A percentile compares a stretch with the other conserved stretches of the same genome.
phyloP scores from a whole-genome alignment of 1,284 basidiomycete genomes.

The Tylopilus sp. region DNA sequence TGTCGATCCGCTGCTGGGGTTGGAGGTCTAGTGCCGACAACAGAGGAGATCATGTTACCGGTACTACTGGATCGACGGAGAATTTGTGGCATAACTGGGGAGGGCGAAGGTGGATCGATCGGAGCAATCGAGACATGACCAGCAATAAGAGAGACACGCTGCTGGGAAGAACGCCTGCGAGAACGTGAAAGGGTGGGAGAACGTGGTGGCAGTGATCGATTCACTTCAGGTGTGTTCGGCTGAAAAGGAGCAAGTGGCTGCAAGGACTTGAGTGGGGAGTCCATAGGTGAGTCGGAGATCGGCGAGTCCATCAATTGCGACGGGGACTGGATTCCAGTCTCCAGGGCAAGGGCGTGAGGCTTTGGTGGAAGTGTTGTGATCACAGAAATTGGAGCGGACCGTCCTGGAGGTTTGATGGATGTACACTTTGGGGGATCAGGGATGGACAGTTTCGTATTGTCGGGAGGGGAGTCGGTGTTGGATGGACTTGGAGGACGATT shows the following conservation, averaged over 20 bases:
- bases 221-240: slow-evolving; percentile 17
- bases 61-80: slow-evolving; percentile 59
- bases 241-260: slow-evolving; percentile 18
- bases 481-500: slow-evolving; percentile 26
- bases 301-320: slow-evolving; percentile 26
- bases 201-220: slow-evolving; percentile 32
- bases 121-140: slow-evolving; percentile 73
- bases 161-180: slow-evolving; percentile 73
- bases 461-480: slow-evolving; percentile 8
- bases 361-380: slow-evolving; percentile 10
- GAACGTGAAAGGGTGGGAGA: slow-evolving; percentile 54
- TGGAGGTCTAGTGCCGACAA: slow-evolving; percentile 57
- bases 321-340: slow-evolving; percentile 8
- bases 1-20: slow-evolving; percentile 50
- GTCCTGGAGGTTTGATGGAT: slow-evolving; percentile 9
- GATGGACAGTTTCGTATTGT: slow-evolving; percentile 4
- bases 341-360: slow-evolving; percentile 1
- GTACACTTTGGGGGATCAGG: slow-evolving; percentile 13
- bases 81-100: slow-evolving; percentile 54
- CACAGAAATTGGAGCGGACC: slow-evolving; percentile 17
- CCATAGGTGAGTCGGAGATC: slow-evolving; percentile 26
- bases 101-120: slow-evolving; percentile 61
- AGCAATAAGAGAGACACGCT: slow-evolving; percentile 75
- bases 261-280: slow-evolving; percentile 30
- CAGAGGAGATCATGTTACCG: slow-evolving; percentile 57